Conservation (phyloP, 108 stramenopile species). For the Aurantiochytrium sp. region DNA sequence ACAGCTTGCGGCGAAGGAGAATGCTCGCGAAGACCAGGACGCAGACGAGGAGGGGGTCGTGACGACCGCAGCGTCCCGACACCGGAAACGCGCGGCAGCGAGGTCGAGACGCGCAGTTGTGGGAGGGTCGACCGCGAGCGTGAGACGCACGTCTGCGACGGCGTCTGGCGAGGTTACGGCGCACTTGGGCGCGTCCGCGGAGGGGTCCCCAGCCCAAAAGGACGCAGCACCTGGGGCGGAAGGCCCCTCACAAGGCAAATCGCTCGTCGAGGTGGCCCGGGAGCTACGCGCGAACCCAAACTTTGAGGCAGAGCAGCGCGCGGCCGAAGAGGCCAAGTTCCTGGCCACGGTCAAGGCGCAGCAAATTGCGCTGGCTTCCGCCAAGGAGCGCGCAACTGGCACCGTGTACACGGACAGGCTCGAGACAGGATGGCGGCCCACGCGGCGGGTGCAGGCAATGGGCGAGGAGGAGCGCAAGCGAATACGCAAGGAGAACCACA, state of each 20-base stretch:
- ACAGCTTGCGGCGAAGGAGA: not conserved
- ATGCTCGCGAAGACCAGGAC: not conserved
- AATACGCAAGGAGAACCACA: constrained; percentile 88
- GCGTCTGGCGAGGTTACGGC: not conserved
- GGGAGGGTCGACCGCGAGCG: not conserved
- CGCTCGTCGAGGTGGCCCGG: not conserved
- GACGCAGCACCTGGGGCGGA: not conserved
- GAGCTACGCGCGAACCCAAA: not conserved
- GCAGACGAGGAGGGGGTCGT: not conserved
- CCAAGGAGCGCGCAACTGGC: constrained; percentile 82
- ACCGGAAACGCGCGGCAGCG: not conserved
- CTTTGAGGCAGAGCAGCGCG: constrained; percentile 19
- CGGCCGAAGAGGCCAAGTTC: constrained; percentile 75
- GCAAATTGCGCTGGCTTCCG: constrained; percentile 90
- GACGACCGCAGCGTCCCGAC: not conserved
- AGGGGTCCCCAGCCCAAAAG: not conserved
- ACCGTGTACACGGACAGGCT: constrained; percentile 70
- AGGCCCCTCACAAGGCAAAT: not conserved
- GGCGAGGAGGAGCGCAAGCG: constrained; percentile 66
- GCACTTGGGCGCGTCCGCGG: not conserved
- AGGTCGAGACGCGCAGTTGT: not conserved
- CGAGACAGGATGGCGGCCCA: constrained; percentile 82
- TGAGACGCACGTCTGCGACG: not conserved
- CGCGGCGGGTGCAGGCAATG: constrained; percentile 66
- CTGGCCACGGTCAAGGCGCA: constrained; percentile 84